Conservation (phyloP, 768 basidiomycete species). For the Cystobasidium ongulense region DNA sequence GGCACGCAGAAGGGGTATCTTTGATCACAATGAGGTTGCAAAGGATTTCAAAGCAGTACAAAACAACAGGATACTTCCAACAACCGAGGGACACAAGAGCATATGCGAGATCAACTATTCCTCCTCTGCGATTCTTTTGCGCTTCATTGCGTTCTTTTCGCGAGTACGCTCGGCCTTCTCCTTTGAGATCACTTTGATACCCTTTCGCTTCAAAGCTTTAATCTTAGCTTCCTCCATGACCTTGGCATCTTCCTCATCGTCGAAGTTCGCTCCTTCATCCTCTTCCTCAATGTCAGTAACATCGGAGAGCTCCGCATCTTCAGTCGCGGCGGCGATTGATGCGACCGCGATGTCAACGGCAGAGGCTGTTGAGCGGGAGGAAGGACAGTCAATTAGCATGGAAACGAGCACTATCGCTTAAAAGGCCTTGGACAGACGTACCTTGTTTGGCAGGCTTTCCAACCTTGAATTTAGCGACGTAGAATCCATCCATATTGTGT, state of each 20-base stretch:
- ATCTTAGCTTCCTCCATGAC: slow-evolving; percentile 69
- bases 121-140: slow-evolving; percentile 13
- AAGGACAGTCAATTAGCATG: not conserved
- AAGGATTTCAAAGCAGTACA: not conserved
- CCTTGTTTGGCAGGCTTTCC: slow-evolving; percentile 52
- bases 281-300: slow-evolving; percentile 44
- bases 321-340: slow-evolving; percentile 43
- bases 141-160: slow-evolving; percentile 14
- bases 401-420: not conserved
- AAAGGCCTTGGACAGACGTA: not conserved
- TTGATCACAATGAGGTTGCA: too few species aligned
- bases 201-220: slow-evolving; percentile 49
- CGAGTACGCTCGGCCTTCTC: slow-evolving; percentile 32
- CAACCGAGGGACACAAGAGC: not conserved
- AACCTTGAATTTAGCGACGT: slow-evolving; percentile 96
- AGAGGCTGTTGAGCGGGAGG: not conserved
- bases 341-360: slow-evolving; percentile 30
- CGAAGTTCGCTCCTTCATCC: slow-evolving; percentile 54
- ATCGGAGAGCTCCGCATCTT: slow-evolving; percentile 46
- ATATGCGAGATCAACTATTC: not conserved
- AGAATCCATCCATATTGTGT: slow-evolving; percentile 99
- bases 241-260: slow-evolving; percentile 65
- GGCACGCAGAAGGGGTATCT: too few species aligned
- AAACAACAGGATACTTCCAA: not conserved
- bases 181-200: slow-evolving; percentile 44